These are phyloP conservation scores for Phytophthora vignae DNA, from an alignment of 352 stramenopile genomes.

Conservation along the genomic window DNA sequence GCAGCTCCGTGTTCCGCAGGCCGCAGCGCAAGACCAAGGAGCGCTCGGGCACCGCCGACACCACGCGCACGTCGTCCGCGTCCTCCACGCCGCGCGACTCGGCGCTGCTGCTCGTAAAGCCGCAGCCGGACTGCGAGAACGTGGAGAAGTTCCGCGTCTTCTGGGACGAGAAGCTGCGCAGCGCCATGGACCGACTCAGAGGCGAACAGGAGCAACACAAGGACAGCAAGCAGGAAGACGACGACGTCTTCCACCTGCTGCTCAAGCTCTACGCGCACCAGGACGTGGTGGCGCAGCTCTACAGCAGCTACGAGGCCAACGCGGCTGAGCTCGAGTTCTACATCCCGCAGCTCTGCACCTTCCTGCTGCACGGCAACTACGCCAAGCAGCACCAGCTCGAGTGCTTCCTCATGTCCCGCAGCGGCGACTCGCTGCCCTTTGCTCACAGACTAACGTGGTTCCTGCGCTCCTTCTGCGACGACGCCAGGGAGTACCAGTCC, in stretches of 20 bases:
- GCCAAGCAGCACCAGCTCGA: slow-evolving; percentile 84
- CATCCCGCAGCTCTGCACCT: slow-evolving; percentile 90
- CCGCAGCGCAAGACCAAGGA: slow-evolving; percentile 21
- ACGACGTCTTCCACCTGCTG: slow-evolving; percentile 77
- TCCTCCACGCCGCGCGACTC: slow-evolving; percentile 39
- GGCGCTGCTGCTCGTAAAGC: slow-evolving; percentile 6
- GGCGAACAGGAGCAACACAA: slow-evolving; percentile 7
- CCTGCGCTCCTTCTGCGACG: slow-evolving; percentile 84
- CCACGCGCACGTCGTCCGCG: slow-evolving; percentile 38
- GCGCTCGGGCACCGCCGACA: slow-evolving; percentile 34
- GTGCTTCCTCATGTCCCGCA: slow-evolving; percentile 88
- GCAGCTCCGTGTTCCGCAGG: slow-evolving; percentile 52
- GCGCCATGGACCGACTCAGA: slow-evolving; percentile 64
- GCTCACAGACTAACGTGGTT: slow-evolving; percentile 90
- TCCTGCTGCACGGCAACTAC: slow-evolving; percentile 87
- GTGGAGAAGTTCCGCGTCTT: slow-evolving; percentile 79
- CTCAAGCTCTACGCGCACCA: slow-evolving; percentile 86
- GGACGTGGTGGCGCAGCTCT: slow-evolving; percentile 82
- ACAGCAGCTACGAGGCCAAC: slow-evolving; percentile 70
- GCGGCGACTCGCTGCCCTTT: slow-evolving; percentile 83
- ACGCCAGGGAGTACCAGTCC: slow-evolving; percentile 68
- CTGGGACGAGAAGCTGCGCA: slow-evolving; percentile 81
- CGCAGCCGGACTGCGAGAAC: slow-evolving; percentile 38
- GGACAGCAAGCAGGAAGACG: slow-evolving; percentile 28
- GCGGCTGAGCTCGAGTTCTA: slow-evolving; percentile 89